Evolutionary conservation across 495 filamentous ascomycete genomes (phyloP).

Genomic region (Sabuloglossum arenarium): DNA sequence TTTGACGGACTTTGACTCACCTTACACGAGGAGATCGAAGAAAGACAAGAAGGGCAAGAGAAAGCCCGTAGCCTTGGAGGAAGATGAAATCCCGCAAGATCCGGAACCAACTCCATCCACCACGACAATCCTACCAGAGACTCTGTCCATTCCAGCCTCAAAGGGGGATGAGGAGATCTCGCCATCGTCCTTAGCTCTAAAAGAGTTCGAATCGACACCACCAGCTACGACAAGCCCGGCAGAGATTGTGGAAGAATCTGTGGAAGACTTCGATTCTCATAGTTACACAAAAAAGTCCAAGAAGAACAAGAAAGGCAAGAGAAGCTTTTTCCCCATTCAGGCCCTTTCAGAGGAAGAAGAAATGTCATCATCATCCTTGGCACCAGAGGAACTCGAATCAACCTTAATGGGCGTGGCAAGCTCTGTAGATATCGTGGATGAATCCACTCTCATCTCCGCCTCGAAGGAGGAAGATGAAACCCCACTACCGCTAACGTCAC

Average conservation of each 20-base stretch:
- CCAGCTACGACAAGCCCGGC: neutral
- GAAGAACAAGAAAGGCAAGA: neutral
- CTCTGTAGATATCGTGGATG: neutral
- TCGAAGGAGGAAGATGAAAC: neutral
- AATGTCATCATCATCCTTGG: neutral
- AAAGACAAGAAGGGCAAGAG: neutral
- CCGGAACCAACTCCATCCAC: neutral
- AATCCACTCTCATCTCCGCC: neutral
- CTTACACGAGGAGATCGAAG: neutral
- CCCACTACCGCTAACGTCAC: no score
- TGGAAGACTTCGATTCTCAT: no score
- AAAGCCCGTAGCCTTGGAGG: neutral
- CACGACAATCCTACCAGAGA: neutral
- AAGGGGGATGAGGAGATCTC: neutral
- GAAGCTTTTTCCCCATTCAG: neutral
- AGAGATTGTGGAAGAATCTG: neutral
- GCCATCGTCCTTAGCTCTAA: neutral
- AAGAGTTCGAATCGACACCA: neutral
- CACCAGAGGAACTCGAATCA: neutral
- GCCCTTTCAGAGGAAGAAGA: neutral
- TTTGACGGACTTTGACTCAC: neutral
- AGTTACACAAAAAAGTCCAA: neutral
- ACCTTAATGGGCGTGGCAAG: neutral
- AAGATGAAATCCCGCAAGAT: neutral
- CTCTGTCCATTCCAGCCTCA: neutral